Percentiles rank a stretch among this genome's conserved stretches.
Conservation (phyloP, 441 rosid species). For the Corymbia citriodora region DNA sequence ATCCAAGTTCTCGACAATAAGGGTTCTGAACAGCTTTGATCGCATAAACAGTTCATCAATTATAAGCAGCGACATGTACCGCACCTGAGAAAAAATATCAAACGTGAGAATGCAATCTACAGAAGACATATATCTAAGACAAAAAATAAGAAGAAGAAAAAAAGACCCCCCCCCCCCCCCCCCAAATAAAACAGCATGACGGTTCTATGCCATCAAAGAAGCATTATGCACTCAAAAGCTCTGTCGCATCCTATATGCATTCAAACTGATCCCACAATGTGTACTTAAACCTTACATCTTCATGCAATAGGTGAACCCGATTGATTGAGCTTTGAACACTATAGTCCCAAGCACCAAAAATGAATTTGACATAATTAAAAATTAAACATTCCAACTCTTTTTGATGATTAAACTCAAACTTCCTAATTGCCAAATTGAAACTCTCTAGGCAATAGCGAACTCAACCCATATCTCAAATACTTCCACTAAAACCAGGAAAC, state of each 20-base stretch:
- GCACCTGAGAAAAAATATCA: conserved; percentile 43
- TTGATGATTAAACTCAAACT: background rate
- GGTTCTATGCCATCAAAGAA: background rate
- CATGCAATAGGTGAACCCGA: background rate
- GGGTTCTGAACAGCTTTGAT: conserved; percentile 75
- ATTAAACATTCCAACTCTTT: background rate
- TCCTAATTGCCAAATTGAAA: background rate
- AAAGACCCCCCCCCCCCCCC: background rate
- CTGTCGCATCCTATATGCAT: background rate
- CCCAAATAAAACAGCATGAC: background rate
- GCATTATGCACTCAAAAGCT: background rate
- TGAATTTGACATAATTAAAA: background rate
- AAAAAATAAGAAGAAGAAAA: background rate
- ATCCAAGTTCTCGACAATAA: conserved; percentile 66
- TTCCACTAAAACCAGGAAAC: background rate
- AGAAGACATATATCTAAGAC: background rate
- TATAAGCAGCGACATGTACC: conserved; percentile 70
- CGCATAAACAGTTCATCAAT: conserved; percentile 93
- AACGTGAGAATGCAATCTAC: background rate
- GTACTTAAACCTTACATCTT: background rate
- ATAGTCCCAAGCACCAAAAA: background rate
- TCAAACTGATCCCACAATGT: background rate
- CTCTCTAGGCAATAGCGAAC: background rate
- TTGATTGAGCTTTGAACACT: background rate
- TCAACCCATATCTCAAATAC: background rate